A percentile compares a stretch with the other conserved stretches of the same genome.
These are phyloP conservation scores for Saccharomyces mikatae DNA, from an alignment of 805 yeast species.

Conservation along the genomic window DNA sequence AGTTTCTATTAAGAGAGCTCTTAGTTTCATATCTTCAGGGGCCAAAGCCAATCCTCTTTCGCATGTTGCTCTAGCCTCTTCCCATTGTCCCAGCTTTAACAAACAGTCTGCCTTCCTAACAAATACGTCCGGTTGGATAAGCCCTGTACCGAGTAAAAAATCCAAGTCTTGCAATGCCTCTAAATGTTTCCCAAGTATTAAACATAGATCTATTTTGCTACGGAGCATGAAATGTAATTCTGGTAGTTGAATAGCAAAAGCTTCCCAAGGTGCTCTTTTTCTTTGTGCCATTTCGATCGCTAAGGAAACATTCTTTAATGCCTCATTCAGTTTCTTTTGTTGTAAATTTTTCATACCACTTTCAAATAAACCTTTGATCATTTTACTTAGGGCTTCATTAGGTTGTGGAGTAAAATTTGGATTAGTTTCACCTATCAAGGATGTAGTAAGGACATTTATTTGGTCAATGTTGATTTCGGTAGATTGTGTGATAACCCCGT, in stretches of 20 bases:
- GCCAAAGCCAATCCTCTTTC: slow-evolving; percentile 68
- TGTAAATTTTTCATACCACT: slow-evolving; percentile 49
- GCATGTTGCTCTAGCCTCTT: slow-evolving; percentile 54
- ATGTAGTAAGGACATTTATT: slow-evolving; percentile 30
- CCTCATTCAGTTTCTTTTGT: slow-evolving; percentile 49
- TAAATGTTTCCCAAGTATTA: slow-evolving; percentile 45
- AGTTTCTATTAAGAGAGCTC: slow-evolving; percentile 21
- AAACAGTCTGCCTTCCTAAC: slow-evolving; percentile 62
- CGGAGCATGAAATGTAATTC: slow-evolving; percentile 59
- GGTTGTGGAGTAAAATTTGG: slow-evolving; percentile 51
- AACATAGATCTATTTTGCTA: slow-evolving; percentile 63
- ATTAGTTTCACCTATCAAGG: slow-evolving; percentile 33
- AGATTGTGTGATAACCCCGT: slow-evolving; percentile 4
- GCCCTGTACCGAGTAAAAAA: slow-evolving; percentile 49
- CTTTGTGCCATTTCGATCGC: slow-evolving; percentile 57
- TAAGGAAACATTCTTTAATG: slow-evolving; percentile 53
- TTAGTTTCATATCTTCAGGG: slow-evolving; percentile 38
- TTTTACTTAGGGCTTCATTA: slow-evolving; percentile 40
- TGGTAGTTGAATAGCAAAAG: slow-evolving; percentile 63
- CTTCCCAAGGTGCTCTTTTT: slow-evolving; percentile 65
- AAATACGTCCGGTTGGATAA: slow-evolving; percentile 59
- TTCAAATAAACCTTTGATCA: slow-evolving; percentile 59
- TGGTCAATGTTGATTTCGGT: slow-evolving; percentile 22
- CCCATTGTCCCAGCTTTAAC: slow-evolving; percentile 52
- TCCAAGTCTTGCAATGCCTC: slow-evolving; percentile 67